Evolutionary conservation across 768 basidiomycete species (phyloP).

Genomic region (Mrakia frigida): DNA sequence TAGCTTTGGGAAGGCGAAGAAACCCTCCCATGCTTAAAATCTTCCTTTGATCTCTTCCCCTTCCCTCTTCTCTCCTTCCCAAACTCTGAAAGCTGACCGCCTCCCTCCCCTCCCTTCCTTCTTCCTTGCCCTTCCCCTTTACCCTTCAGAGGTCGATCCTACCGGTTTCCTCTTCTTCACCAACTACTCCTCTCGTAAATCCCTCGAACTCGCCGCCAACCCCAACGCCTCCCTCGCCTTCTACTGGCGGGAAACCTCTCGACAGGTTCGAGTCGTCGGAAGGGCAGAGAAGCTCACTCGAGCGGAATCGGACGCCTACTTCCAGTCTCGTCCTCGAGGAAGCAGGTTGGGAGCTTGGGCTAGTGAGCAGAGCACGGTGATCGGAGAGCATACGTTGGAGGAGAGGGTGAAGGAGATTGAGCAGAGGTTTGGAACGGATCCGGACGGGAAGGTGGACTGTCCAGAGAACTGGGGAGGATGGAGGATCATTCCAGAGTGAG

Average conservation of each 20-base stretch:
- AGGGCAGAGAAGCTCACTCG: slow-evolving; percentile 68
- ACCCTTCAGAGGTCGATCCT: slow-evolving; percentile 58
- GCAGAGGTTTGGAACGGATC: slow-evolving; percentile 54
- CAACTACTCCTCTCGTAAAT: slow-evolving; percentile 93
- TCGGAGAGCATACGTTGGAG: slow-evolving; percentile 48
- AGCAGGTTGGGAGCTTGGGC: slow-evolving; percentile 90
- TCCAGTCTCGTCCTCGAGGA: slow-evolving; percentile 69
- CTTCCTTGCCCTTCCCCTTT: slow-evolving; percentile 47
- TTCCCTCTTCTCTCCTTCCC: not conserved
- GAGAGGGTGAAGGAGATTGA: slow-evolving; percentile 42
- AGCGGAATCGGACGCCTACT: slow-evolving; percentile 78
- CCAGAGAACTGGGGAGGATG: slow-evolving; percentile 33
- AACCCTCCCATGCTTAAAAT: too few relatives aligned
- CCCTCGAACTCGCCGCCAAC: slow-evolving; percentile 66
- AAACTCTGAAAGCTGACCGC: slow-evolving; percentile 12
- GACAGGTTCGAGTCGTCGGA: slow-evolving; percentile 78
- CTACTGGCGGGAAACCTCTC: slow-evolving; percentile 82
- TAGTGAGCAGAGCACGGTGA: slow-evolving; percentile 75
- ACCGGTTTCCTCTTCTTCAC: slow-evolving; percentile 92
- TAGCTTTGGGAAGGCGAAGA: too few relatives aligned
- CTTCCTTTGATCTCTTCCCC: not conserved
- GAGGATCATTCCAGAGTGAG: slow-evolving; percentile 31
- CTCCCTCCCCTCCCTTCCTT: slow-evolving; percentile 61
- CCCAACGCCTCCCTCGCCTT: slow-evolving; percentile 77
- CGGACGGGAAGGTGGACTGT: slow-evolving; percentile 45